Percentiles rank a stretch among this genome's conserved stretches.
These are phyloP conservation scores for Astrocystis sublimbata DNA, from an alignment of 495 filamentous ascomycete species.

Conservation along the genomic window DNA sequence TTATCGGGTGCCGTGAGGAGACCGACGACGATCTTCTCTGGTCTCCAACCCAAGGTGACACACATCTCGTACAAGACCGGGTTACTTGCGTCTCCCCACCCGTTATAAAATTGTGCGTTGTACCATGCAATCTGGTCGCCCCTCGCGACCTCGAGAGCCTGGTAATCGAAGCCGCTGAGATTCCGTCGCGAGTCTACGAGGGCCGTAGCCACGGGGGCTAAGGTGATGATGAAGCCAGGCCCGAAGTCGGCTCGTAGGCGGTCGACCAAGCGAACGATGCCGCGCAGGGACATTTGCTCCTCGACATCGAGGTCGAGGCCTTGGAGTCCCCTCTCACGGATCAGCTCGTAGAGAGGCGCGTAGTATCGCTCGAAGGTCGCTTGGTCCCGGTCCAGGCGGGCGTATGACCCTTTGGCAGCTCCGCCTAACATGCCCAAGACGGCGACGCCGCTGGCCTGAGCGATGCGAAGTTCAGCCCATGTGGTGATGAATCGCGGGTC, in stretches of 20 bases:
- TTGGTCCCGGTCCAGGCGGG: slow-evolving; percentile 57
- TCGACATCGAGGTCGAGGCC: slow-evolving; percentile 86
- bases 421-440: slow-evolving; percentile 84
- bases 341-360: slow-evolving; percentile 58
- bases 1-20: slow-evolving; percentile 70
- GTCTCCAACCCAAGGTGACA: slow-evolving; percentile 62
- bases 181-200: slow-evolving; percentile 55
- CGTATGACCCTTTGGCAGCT: slow-evolving; percentile 69
- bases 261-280: slow-evolving; percentile 71
- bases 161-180: slow-evolving; percentile 76
- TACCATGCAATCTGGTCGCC: slow-evolving; percentile 67
- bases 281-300: slow-evolving; percentile 68
- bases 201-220: slow-evolving; percentile 77
- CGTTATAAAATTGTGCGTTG: slow-evolving; percentile 83
- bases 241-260: slow-evolving; percentile 73
- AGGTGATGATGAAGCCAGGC: slow-evolving; percentile 67
- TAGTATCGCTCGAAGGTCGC: slow-evolving; percentile 68
- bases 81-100: slow-evolving; percentile 66
- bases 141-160: slow-evolving; percentile 54
- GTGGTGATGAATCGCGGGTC: slow-evolving; percentile 58
- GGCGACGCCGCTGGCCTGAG: slow-evolving; percentile 65
- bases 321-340: slow-evolving; percentile 59
- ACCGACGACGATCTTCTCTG: slow-evolving; percentile 68
- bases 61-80: slow-evolving; percentile 64
- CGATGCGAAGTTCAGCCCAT: slow-evolving; percentile 68